phyloP scores from a whole-genome alignment of 2,329 filamentous ascomycete genomes.

The Cladorrhinum sp. region DNA sequence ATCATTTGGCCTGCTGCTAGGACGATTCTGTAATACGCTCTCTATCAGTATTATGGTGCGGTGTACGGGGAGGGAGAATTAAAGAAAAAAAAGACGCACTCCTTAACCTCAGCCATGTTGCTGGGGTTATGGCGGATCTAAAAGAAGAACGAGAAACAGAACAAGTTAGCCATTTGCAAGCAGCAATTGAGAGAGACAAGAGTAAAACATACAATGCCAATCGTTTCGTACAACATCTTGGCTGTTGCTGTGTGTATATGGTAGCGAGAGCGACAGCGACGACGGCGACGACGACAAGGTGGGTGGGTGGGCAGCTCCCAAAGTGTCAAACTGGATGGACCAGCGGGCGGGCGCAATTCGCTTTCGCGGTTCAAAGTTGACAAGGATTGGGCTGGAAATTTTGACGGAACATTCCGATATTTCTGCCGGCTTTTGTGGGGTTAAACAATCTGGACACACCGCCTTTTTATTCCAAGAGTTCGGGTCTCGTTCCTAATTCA shows the following conservation, averaged over 20 bases:
- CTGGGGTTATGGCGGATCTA: conserved; percentile 77
- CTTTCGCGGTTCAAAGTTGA: no score
- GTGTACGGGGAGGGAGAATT: conserved; percentile 1
- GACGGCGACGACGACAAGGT: no score
- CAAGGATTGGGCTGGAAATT: no score
- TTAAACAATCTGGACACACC: no score
- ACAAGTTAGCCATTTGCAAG: conserved; percentile 10
- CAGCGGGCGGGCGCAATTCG: no score
- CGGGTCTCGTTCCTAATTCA: no score
- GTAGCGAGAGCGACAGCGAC: not conserved
- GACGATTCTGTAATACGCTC: conserved; percentile 67
- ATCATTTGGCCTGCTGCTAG: conserved; percentile 79
- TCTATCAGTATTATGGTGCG: conserved; percentile 1
- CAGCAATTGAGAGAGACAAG: not conserved
- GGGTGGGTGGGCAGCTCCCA: no score
- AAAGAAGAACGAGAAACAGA: not conserved
- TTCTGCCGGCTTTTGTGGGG: no score
- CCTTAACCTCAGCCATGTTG: conserved; percentile 88
- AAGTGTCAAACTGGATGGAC: no score
- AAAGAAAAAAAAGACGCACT: conserved; percentile 56
- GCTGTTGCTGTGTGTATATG: not conserved
- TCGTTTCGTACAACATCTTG: conserved; percentile 93
- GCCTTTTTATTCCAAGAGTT: no score
- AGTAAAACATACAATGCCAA: conserved; percentile 74
- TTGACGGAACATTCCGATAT: no score